Evolutionary conservation across 208 protist species (phyloP), one percentile per base, ranked within the genome.

Genomic region (Acanthamoeba sp.): DNA sequence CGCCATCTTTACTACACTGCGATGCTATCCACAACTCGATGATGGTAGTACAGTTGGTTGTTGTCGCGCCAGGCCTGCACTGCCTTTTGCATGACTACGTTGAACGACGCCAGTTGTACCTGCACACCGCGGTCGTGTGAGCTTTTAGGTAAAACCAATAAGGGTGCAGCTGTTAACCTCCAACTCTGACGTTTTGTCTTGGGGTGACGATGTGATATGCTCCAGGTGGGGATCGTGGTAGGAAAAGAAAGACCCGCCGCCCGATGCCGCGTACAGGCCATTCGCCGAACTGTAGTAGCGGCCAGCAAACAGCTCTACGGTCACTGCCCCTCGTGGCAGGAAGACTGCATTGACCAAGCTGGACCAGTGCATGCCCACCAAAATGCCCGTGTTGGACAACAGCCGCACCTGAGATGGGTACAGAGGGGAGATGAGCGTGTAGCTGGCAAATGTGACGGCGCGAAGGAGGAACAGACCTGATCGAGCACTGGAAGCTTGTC

Each of bases 41-140:
- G 69, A n/a, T 78, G 34, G 42, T 82, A 82, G 73, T 55, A 29
- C 20, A 82, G 34, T 38, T 50, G 73, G 40, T 82, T 82, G 73
- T 82, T 82, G 18, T 82, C 73, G 40, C n/a, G 73, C 73, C 73
- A 82, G 27, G 73, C 73, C 20, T 52, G 73, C 73, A 82, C 20
- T 1, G 73, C 73, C 38, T 82, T 82, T 38, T 82, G 73, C 9
- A 32, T 29, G 40, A 50, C 27, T 38, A 50, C 73, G 29, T 18
- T 38, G 40, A 82, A 52, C 10, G 73, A 52, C 18, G 1, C 73
- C 20, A 82, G 18, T 10, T 3, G 6, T 24, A 82, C 42, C 29
- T 42, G 18, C 24, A 9, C 1, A 50, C 50, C 73, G 7, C 45
- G 12, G 45, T 50, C 12, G 45, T 3, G 7, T 50, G 42, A 50